These are phyloP conservation scores for Kwoniella shandongensis DNA, from an alignment of 768 basidiomycete species.

Conservation along the genomic window DNA sequence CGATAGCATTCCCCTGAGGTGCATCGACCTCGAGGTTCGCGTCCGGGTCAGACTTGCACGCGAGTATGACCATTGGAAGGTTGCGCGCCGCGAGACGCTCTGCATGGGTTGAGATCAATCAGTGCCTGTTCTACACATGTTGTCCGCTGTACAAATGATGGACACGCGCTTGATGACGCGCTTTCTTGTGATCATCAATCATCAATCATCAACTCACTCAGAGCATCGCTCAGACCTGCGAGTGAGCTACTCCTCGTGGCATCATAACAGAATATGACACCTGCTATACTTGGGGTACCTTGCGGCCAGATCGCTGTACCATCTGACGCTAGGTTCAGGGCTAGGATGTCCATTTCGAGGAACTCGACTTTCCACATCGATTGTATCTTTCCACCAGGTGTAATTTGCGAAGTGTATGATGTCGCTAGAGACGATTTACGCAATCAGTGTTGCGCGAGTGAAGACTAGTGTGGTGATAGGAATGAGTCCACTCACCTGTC, in stretches of 20 bases:
- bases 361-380: constrained; percentile 40
- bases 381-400: constrained; percentile 41
- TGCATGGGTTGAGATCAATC: constrained; percentile 13
- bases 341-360: constrained; percentile 48
- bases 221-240: constrained; percentile 64
- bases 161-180: too few species aligned
- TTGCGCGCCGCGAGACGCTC: constrained; percentile 58
- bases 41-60: constrained; percentile 78
- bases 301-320: constrained; percentile 25
- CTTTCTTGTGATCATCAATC: too few species aligned
- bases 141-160: too few species aligned
- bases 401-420: constrained; percentile 31
- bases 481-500: constrained; percentile 30
- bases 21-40: constrained; percentile 44
- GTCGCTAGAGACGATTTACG: constrained; percentile 16
- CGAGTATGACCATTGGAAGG: constrained; percentile 71
- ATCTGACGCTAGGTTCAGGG: constrained; percentile 36
- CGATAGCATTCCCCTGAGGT: constrained; percentile 55
- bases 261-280: constrained; percentile 83
- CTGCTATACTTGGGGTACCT: constrained; percentile 65
- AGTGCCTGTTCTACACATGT: too few species aligned
- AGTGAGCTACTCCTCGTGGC: constrained; percentile 66
- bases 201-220: too few species aligned
- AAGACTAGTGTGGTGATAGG: background rate
- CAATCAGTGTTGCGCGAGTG: constrained; percentile 4